Evolutionary conservation across 495 filamentous ascomycete genomes (phyloP), one percentile per base, ranked within the genome.

Genomic region (Aspergillus hancockii): DNA sequence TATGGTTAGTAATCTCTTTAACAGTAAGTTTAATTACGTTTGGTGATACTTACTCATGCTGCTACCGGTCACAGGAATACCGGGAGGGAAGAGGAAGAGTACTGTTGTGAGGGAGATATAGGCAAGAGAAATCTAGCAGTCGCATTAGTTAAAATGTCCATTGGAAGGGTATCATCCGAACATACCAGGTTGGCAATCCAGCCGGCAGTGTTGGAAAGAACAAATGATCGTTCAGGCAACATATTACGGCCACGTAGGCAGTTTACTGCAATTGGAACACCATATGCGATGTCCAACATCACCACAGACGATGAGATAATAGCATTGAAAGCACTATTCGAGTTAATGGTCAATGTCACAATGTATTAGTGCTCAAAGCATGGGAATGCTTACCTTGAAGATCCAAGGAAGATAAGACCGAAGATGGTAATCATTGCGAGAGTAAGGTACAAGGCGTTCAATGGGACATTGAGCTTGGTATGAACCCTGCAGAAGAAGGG

Each of bases 381-480:
- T 76, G 77, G n/a, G 13, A 25, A 22, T 30, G 7, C 62, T 55
- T 66, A 74, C 74, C 80, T 86, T 23, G 79, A 81, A 0, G 90
- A 91, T 30, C 88, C 88, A n/a, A 93, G 79, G 72, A 90, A 91
- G 58, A 93, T 85, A 40, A 77, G 79, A 14, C 90, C 90, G 58
- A 92, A 90, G 19, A 91, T 75, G 18, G 88, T 77, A 4, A 89
- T 85, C 38, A 88, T 76, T 8, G 71, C 63, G 4, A 80, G 75
- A n/a, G 88, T 92, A 40, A 90, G 76, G 45, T 82, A 79, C 8
- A 92, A 77, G 2, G 88, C 81, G 63, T 91, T 89, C 19, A 92
- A 69, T 4, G 90, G 90, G 9, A 91, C 79, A 25, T 85, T 79
- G 13, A 91, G 76, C 22, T 65, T 79, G 0, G 81, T 77, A 63